Percentiles rank a stretch among this genome's conserved stretches.
Evolutionary conservation across 2,329 filamentous ascomycete genomes (phyloP).

Genomic region (Botrytis porri): DNA sequence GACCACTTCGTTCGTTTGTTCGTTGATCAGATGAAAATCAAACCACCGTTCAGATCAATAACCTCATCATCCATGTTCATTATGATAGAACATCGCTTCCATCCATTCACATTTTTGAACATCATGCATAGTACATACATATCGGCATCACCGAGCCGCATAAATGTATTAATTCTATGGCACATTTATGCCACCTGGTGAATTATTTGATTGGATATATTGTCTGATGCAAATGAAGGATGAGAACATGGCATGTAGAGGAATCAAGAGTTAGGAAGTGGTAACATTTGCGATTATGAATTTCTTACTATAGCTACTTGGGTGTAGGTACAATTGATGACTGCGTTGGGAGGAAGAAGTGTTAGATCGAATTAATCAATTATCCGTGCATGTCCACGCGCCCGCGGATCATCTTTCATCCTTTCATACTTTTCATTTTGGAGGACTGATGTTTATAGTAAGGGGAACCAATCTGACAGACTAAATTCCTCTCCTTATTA

Average conservation of each 20-base stretch:
- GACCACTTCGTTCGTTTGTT: not conserved
- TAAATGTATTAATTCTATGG: not conserved
- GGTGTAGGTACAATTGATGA: not conserved
- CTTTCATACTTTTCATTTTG: not conserved
- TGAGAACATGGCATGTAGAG: not conserved
- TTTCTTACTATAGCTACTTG: not conserved
- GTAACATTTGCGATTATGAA: not conserved
- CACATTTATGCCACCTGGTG: not conserved
- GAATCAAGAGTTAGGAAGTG: not conserved
- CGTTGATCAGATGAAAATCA: not conserved
- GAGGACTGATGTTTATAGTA: not conserved
- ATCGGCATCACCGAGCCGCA: conserved; percentile 14
- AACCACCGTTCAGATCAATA: not conserved
- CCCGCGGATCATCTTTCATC: conserved; percentile 1
- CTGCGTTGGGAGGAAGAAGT: not conserved
- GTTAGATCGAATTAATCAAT: not conserved
- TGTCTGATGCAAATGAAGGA: not conserved
- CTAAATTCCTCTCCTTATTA: not conserved
- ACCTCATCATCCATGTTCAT: not conserved
- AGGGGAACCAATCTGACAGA: not conserved
- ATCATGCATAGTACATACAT: not conserved
- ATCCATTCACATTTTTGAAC: not conserved
- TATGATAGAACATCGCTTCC: not conserved
- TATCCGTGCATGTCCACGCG: not conserved
- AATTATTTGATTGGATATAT: not conserved